Conservation (phyloP, 805 yeast species). For the Kregervanrija delftensis region DNA sequence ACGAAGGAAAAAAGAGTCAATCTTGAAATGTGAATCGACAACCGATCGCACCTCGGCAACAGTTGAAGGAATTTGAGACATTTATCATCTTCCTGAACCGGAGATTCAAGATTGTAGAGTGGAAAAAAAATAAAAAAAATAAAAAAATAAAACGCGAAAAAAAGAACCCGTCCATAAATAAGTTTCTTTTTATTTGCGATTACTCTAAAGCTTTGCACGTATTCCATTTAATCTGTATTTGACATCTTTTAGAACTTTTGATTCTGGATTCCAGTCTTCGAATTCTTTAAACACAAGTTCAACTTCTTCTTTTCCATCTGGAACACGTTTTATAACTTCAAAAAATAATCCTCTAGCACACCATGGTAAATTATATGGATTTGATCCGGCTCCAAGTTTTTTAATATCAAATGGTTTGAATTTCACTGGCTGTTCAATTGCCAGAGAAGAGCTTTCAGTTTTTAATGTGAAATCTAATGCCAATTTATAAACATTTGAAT, state of each 20-base stretch:
- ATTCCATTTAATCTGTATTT: conserved; percentile 47
- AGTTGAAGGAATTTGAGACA: no score
- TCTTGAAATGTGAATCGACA: no score
- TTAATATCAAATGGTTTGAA: conserved; percentile 48
- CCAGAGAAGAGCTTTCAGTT: conserved; percentile 39
- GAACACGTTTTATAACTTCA: conserved; percentile 32
- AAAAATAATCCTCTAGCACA: conserved; percentile 76
- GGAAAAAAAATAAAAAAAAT: neutral
- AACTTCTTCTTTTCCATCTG: conserved; percentile 51
- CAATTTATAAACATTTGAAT: conserved; percentile 73
- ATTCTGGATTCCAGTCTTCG: conserved; percentile 82
- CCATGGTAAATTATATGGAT: conserved; percentile 91
- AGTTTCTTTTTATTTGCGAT: no score
- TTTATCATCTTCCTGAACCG: no score
- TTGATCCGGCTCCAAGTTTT: conserved; percentile 46
- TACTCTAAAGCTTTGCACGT: conserved; percentile 22
- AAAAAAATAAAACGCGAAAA: neutral
- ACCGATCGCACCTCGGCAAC: no score
- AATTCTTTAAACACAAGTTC: conserved; percentile 59
- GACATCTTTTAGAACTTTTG: conserved; percentile 74
- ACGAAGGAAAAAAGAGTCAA: no score
- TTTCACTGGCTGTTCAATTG: conserved; percentile 24
- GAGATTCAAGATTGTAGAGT: neutral
- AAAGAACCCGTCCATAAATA: neutral
- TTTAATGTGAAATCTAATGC: conserved; percentile 72